Conservation (phyloP, 257 asterid genomes). For the Nicotiana attenuata region DNA sequence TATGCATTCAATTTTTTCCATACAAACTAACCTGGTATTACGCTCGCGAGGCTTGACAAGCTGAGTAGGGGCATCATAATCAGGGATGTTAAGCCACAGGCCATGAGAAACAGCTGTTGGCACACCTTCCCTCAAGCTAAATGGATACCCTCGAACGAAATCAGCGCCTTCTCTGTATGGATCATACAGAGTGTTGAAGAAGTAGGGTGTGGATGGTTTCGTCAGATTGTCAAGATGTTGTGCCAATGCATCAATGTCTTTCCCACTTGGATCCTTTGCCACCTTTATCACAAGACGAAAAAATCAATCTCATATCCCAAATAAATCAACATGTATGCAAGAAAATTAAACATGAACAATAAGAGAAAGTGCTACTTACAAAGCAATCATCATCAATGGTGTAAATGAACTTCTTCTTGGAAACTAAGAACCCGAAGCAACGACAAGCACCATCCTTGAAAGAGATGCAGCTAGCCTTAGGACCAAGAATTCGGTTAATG, state of each 20-base stretch:
- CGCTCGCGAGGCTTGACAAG: conserved; percentile 43
- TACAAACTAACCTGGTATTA: conserved; percentile 28
- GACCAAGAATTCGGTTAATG: conserved; percentile 33
- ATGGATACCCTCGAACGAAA: conserved; percentile 44
- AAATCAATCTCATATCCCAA: neutral
- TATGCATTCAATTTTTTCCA: neutral
- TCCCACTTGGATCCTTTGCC: conserved; percentile 39
- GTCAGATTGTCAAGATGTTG: conserved; percentile 33
- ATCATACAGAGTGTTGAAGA: conserved; percentile 42
- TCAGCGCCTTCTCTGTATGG: conserved; percentile 40
- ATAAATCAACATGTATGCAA: neutral
- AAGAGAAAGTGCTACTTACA: neutral
- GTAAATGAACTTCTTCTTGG: conserved; percentile 43
- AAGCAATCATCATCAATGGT: conserved; percentile 42
- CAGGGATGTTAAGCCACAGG: conserved; percentile 46
- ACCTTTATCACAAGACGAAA: conserved; percentile 17
- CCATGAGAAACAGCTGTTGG: conserved; percentile 46
- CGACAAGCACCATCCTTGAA: conserved; percentile 44
- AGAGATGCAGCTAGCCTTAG: conserved; percentile 38
- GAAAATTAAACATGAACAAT: no score
- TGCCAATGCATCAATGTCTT: conserved; percentile 27
- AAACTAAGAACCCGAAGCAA: conserved; percentile 40
- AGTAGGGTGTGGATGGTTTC: conserved; percentile 37
- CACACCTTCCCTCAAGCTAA: conserved; percentile 37
- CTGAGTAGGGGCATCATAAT: conserved; percentile 43